These are phyloP conservation scores for Annona cherimola DNA, from an alignment of 164 flowering plant genomes.

Conservation along the genomic window DNA sequence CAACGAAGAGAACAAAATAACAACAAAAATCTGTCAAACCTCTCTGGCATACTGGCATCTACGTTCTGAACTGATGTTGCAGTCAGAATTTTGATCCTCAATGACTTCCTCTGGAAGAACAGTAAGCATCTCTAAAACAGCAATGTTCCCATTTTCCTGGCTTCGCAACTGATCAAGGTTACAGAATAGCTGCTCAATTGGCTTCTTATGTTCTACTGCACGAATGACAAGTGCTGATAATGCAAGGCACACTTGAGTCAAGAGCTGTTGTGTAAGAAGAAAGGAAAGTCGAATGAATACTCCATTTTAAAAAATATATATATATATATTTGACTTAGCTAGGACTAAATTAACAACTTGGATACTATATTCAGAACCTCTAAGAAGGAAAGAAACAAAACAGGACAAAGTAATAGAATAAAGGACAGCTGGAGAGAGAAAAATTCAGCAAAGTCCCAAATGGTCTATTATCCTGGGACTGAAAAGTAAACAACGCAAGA, in stretches of 20 bases:
- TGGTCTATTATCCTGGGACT: neutral
- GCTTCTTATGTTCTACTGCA: slow-evolving; percentile 62
- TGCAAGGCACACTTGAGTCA: slow-evolving; percentile 94
- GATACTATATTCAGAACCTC: neutral
- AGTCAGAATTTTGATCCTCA: slow-evolving; percentile 50
- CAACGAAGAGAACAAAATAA: neutral
- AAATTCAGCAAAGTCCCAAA: neutral
- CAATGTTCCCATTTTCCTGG: slow-evolving; percentile 63
- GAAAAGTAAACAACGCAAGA: too few species aligned
- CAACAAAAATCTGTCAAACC: slow-evolving; percentile 33
- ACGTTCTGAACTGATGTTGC: slow-evolving; percentile 37
- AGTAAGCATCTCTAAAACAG: slow-evolving; percentile 89
- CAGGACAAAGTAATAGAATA: neutral
- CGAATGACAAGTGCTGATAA: slow-evolving; percentile 76
- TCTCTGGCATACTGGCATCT: slow-evolving; percentile 68
- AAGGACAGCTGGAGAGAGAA: neutral
- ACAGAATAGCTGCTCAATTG: slow-evolving; percentile 73
- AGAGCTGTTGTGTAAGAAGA: slow-evolving; percentile 49
- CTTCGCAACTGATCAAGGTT: slow-evolving; percentile 70
- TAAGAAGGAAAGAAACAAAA: neutral
- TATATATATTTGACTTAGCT: too few species aligned
- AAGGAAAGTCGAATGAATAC: neutral
- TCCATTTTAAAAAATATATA: too few species aligned
- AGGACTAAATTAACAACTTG: neutral
- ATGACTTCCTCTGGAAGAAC: slow-evolving; percentile 89